Percentiles rank a stretch among this genome's conserved stretches.
Evolutionary conservation across 2,329 filamentous ascomycete genomes (phyloP).

Genomic region (Geosmithia putterillii): DNA sequence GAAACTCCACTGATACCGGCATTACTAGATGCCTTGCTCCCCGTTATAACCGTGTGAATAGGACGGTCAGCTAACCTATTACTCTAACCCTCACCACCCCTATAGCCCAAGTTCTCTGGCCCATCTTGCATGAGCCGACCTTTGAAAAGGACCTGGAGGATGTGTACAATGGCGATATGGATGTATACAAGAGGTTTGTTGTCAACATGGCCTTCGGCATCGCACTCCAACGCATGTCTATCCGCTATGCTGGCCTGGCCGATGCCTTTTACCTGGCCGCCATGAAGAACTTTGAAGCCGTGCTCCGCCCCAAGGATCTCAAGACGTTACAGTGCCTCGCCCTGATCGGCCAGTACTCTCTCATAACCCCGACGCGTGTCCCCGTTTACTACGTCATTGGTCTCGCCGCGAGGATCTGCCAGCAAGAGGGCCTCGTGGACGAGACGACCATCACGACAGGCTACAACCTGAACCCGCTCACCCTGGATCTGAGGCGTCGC

Average conservation of each 20-base stretch:
- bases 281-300: conserved; percentile 69
- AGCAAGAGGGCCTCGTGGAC: conserved; percentile 77
- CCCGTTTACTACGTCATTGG: conserved; percentile 91
- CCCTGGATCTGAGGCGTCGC: conserved; percentile 80
- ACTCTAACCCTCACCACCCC: conserved; percentile 3
- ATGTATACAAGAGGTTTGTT: conserved; percentile 79
- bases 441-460: conserved; percentile 72
- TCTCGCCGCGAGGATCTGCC: conserved; percentile 74
- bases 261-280: conserved; percentile 93
- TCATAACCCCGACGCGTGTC: conserved; percentile 82
- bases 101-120: conserved; percentile 76
- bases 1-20: neutral
- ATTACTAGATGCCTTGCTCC: neutral
- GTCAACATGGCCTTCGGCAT: conserved; percentile 89
- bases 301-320: conserved; percentile 79
- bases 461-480: conserved; percentile 53
- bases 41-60: neutral
- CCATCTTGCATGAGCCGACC: conserved; percentile 71
- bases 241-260: conserved; percentile 81
- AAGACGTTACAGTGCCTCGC: conserved; percentile 83
- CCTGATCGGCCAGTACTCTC: conserved; percentile 80
- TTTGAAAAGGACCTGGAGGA: conserved; percentile 67
- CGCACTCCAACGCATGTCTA: conserved; percentile 82
- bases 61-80: conserved; percentile 4
- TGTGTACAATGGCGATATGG: conserved; percentile 63